A percentile compares a stretch with the other conserved stretches of the same genome.
phyloP scores from a whole-genome alignment of 1,284 basidiomycete genomes.

The Ganoderma boninense region DNA sequence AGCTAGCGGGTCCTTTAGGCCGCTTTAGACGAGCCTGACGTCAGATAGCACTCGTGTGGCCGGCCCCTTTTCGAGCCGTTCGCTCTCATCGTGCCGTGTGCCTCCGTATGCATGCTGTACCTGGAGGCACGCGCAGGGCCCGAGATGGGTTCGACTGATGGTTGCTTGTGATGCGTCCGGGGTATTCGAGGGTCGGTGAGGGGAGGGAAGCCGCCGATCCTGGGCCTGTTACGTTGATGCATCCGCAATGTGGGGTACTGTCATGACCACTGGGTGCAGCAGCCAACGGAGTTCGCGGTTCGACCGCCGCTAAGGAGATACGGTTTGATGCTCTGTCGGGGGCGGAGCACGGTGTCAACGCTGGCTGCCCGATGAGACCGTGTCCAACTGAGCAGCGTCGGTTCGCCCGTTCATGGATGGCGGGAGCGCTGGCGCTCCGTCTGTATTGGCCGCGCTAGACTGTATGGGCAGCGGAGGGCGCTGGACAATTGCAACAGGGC shows the following conservation, averaged over 20 bases:
- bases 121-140: neutral
- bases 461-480: neutral
- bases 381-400: neutral
- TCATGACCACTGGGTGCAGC: neutral
- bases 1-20: constrained; percentile 8
- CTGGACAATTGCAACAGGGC: neutral
- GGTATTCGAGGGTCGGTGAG: neutral
- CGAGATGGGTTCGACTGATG: neutral
- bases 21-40: neutral
- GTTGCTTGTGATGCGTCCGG: neutral
- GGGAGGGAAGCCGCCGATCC: constrained; percentile 4
- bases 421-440: neutral
- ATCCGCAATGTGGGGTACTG: neutral
- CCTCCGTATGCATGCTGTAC: neutral
- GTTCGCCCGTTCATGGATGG: neutral
- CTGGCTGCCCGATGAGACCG: neutral
- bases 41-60: constrained; percentile 10
- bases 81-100: constrained; percentile 3
- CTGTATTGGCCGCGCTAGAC: neutral
- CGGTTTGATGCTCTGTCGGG: neutral
- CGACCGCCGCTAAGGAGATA: constrained; percentile 1
- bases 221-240: neutral
- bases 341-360: neutral
- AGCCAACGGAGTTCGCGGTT: neutral
- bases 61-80: neutral